phyloP scores from a whole-genome alignment of 2,329 filamentous ascomycete genomes.

The Penicillium sp. region DNA sequence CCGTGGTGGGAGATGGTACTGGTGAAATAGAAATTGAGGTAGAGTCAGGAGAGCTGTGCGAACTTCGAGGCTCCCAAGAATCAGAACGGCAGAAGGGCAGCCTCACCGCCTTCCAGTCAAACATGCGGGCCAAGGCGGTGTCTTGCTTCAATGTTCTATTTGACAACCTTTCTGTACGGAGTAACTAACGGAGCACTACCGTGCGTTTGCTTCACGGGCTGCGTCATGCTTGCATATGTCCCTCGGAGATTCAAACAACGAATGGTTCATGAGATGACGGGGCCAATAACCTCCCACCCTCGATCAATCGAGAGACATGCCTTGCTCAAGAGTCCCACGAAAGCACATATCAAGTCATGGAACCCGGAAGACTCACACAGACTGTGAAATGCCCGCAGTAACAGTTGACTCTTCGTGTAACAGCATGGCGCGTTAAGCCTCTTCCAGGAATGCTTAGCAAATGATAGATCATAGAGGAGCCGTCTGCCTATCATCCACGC shows the following conservation, averaged over 20 bases:
- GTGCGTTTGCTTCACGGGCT: too few relatives aligned
- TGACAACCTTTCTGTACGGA: too few relatives aligned
- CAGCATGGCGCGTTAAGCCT: background rate
- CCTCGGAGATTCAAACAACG: background rate
- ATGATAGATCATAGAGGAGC: background rate
- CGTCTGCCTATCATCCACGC: background rate
- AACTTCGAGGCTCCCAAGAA: background rate
- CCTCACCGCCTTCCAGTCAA: background rate
- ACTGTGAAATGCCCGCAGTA: background rate
- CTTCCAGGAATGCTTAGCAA: background rate
- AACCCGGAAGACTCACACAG: too few relatives aligned
- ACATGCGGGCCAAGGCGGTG: background rate
- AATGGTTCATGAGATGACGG: constrained; percentile 31
- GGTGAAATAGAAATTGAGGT: too few relatives aligned
- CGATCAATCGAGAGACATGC: too few relatives aligned
- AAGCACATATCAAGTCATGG: too few relatives aligned
- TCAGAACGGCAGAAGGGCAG: background rate
- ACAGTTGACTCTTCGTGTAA: background rate
- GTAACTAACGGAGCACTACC: too few relatives aligned
- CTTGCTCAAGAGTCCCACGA: too few relatives aligned
- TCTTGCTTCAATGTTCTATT: too few relatives aligned
- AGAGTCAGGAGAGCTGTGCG: too few relatives aligned
- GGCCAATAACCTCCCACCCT: too few relatives aligned
- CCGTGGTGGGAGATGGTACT: background rate
- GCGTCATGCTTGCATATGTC: background rate